Conservation (phyloP, 2,329 filamentous ascomycete genomes). For the Botrytis elliptica region DNA sequence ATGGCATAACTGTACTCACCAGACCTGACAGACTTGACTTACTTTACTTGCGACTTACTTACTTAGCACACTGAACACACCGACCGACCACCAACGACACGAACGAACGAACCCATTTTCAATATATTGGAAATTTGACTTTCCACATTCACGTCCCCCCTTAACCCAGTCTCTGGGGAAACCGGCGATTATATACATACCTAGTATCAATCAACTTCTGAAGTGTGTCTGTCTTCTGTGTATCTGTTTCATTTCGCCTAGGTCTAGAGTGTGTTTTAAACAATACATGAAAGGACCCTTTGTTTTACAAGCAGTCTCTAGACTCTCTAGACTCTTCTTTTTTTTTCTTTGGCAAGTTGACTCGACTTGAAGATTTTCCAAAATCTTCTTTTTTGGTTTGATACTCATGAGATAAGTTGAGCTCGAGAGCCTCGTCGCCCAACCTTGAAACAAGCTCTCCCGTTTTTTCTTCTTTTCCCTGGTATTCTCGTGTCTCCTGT, state of each 20-base stretch:
- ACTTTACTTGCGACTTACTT: neutral
- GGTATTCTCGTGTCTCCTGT: neutral
- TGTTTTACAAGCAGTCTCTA: neutral
- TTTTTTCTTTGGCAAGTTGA: neutral
- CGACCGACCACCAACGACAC: neutral
- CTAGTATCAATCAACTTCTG: neutral
- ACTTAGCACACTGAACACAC: neutral
- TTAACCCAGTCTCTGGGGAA: constrained; percentile 11
- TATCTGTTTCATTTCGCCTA: neutral
- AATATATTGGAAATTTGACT: constrained; percentile 7
- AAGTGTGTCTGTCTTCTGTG: neutral
- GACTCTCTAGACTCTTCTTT: neutral
- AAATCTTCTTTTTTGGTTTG: neutral
- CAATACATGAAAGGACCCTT: neutral
- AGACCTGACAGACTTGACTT: neutral
- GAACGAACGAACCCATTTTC: neutral
- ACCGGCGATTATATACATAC: constrained; percentile 12
- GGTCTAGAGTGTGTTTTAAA: neutral
- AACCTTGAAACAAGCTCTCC: neutral
- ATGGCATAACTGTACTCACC: neutral
- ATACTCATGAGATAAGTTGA: neutral
- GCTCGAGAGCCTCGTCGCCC: neutral
- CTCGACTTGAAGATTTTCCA: neutral
- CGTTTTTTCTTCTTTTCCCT: neutral
- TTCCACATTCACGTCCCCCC: neutral